Conservation (phyloP, 345 rosid genomes). For the Brassica incana region DNA sequence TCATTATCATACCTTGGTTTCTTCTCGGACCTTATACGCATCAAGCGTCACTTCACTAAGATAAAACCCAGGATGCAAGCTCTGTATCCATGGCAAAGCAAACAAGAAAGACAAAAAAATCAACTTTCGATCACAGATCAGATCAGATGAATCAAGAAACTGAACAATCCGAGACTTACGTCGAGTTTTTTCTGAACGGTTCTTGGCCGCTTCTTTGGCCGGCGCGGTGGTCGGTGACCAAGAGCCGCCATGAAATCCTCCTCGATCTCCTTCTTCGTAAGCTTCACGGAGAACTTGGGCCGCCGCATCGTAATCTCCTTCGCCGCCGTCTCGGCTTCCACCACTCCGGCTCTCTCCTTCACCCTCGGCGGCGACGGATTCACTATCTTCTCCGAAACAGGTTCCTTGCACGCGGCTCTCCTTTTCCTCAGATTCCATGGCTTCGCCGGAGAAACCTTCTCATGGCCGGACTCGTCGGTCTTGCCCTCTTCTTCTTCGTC, state of each 20-base stretch:
- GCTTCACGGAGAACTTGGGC: constrained; percentile 46
- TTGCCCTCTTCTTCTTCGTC: constrained; percentile 26
- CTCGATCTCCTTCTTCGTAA: constrained; percentile 70
- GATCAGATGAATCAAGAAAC: neutral
- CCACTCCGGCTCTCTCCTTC: constrained; percentile 17
- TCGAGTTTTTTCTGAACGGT: constrained; percentile 68
- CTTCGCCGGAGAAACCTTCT: constrained; percentile 40
- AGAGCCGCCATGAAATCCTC: constrained; percentile 58
- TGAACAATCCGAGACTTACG: constrained; percentile 39
- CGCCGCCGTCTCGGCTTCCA: constrained; percentile 35
- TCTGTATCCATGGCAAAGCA: constrained; percentile 42
- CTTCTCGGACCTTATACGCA: constrained; percentile 67
- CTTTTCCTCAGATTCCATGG: constrained; percentile 90
- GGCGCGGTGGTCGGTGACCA: constrained; percentile 64
- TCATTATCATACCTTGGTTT: constrained; percentile 39
- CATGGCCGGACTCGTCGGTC: constrained; percentile 28
- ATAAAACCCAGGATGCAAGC: constrained; percentile 74
- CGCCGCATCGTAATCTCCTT: constrained; percentile 43
- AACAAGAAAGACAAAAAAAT: neutral
- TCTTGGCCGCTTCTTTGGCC: constrained; percentile 75
- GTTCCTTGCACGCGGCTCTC: constrained; percentile 65
- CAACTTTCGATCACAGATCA: neutral
- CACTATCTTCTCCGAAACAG: constrained; percentile 38
- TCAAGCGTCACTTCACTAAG: constrained; percentile 69
- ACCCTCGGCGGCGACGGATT: constrained; percentile 37